Evolutionary conservation across 345 rosid species (phyloP).

Genomic region (Capsella bursapastoris): DNA sequence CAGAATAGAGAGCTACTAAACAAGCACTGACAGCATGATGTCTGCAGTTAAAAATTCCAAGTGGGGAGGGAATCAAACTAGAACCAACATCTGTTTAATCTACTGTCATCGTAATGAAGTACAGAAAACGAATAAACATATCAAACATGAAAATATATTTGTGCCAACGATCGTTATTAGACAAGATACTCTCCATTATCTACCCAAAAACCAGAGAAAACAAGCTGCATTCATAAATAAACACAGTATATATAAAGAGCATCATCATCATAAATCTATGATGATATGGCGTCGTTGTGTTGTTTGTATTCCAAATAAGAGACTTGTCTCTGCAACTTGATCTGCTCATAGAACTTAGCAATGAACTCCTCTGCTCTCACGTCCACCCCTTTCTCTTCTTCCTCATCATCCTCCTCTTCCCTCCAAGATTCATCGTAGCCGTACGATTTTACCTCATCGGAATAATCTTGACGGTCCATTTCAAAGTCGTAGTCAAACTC

Average conservation of each 20-base stretch:
- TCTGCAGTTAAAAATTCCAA: conserved; percentile 47
- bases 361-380: conserved; percentile 87
- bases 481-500: conserved; percentile 64
- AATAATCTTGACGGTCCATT: conserved; percentile 33
- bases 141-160: too few relatives aligned
- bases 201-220: too few relatives aligned
- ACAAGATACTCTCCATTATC: too few relatives aligned
- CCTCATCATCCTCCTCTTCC: conserved; percentile 36
- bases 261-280: neutral
- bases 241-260: too few relatives aligned
- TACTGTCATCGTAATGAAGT: conserved; percentile 33
- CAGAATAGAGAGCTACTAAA: conserved; percentile 86
- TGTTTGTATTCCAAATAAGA: conserved; percentile 62
- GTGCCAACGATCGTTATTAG: too few relatives aligned
- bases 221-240: too few relatives aligned
- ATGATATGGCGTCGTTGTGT: conserved; percentile 7
- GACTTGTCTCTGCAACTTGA: conserved; percentile 83
- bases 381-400: conserved; percentile 75
- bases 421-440: conserved; percentile 26
- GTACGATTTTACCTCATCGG: conserved; percentile 29
- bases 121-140: too few relatives aligned
- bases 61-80: neutral
- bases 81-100: conserved; percentile 31
- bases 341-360: conserved; percentile 68
- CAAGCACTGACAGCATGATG: conserved; percentile 95